Conservation (phyloP, 192 early-diverging fungal genomes). For the Linnemannia exigua region DNA sequence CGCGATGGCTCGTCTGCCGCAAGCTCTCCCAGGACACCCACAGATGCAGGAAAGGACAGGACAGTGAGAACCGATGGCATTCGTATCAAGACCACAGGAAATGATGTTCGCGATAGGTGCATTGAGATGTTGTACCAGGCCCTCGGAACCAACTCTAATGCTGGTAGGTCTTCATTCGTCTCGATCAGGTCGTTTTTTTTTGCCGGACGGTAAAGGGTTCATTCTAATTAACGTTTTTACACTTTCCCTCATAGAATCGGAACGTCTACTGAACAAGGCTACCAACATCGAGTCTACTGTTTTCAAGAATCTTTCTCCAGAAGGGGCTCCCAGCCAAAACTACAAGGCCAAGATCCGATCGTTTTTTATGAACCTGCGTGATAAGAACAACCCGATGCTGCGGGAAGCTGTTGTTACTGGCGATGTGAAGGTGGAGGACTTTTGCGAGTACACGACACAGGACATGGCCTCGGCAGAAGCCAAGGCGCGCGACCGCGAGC, state of each 20-base stretch:
- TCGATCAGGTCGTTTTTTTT: not conserved
- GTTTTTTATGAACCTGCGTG: conserved; percentile 82
- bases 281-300: conserved; percentile 73
- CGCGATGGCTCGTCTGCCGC: conserved; percentile 35
- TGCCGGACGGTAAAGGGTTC: not conserved
- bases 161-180: conserved; percentile 54
- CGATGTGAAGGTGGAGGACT: conserved; percentile 69
- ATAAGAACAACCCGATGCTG: conserved; percentile 84
- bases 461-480: conserved; percentile 95
- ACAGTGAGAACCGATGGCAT: conserved; percentile 74
- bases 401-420: conserved; percentile 78
- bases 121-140: conserved; percentile 88
- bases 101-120: conserved; percentile 80
- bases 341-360: conserved; percentile 86
- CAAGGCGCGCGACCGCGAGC: conserved; percentile 76
- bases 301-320: conserved; percentile 64
- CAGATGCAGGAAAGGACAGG: conserved; percentile 63
- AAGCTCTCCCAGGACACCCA: conserved; percentile 55
- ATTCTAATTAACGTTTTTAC: conserved; percentile 6
- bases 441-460: conserved; percentile 71
- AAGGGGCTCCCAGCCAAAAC: conserved; percentile 57
- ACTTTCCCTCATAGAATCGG: conserved; percentile 57
- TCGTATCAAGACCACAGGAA: conserved; percentile 66
- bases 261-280: conserved; percentile 67
- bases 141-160: conserved; percentile 68